Percentiles rank a stretch among this genome's conserved stretches.
Evolutionary conservation across 225 moss, liverwort and hornwort species (phyloP).

Genomic region (Bryoerythrophyllum caledonicum): DNA sequence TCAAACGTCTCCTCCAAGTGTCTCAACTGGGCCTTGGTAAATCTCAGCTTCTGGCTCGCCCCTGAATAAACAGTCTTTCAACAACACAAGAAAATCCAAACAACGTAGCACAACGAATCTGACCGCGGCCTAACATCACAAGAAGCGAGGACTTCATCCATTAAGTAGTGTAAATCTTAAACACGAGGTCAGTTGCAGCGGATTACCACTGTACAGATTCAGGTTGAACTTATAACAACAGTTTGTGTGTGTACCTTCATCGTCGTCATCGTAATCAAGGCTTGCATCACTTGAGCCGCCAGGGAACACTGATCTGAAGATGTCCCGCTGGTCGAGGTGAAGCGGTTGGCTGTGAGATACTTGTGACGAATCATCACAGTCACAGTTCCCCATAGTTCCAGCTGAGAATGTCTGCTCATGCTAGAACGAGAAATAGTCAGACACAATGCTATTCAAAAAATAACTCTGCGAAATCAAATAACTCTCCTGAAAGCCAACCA

Average conservation of each 20-base stretch:
- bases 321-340: conserved; percentile 31
- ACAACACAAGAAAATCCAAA: neutral
- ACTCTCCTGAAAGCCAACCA: neutral
- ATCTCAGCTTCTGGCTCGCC: conserved; percentile 59
- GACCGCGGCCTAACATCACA: neutral
- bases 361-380: conserved; percentile 34
- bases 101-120: neutral
- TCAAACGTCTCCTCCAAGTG: conserved; percentile 57
- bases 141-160: neutral
- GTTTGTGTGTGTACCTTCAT: conserved; percentile 21
- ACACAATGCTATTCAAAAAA: neutral
- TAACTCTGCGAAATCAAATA: neutral
- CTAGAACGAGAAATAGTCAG: neutral
- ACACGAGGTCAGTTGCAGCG: neutral
- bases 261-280: conserved; percentile 39
- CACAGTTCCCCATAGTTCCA: conserved; percentile 28
- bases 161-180: neutral
- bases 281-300: conserved; percentile 37
- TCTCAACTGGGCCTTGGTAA: conserved; percentile 59
- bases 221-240: neutral
- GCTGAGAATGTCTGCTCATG: conserved; percentile 18
- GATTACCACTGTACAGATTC: neutral
- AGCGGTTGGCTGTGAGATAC: conserved; percentile 23
- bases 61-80: conserved; percentile 17
- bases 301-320: conserved; percentile 32